These are phyloP conservation scores for Cladophialophora yegresii DNA, from an alignment of 2,329 filamentous ascomycete species.

Conservation along the genomic window DNA sequence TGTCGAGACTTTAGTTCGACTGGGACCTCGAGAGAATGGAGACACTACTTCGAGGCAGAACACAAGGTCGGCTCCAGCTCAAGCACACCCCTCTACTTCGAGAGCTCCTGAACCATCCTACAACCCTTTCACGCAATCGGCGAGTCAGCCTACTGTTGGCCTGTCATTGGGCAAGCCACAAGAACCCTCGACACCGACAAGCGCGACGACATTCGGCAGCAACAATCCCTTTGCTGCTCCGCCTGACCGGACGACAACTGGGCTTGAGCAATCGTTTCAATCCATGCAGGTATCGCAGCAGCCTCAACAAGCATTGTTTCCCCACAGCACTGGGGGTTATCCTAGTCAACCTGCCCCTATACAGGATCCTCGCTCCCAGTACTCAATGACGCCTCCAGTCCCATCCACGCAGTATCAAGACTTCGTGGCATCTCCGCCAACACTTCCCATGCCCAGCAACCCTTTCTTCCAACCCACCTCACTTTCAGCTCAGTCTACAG, in stretches of 20 bases:
- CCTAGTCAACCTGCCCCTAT: constrained; percentile 46
- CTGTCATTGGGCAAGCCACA: constrained; percentile 37
- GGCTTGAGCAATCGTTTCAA: constrained; percentile 72
- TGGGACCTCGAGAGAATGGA: constrained; percentile 64
- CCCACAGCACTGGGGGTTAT: constrained; percentile 71
- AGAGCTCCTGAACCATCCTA: constrained; percentile 26
- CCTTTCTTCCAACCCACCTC: constrained; percentile 48
- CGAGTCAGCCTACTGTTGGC: constrained; percentile 29
- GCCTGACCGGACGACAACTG: constrained; percentile 43
- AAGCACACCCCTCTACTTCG: constrained; percentile 1
- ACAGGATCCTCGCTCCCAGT: constrained; percentile 46
- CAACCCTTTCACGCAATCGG: constrained; percentile 28
- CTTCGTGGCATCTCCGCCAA: constrained; percentile 32
- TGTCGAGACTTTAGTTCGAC: constrained; percentile 77
- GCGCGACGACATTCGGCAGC: constrained; percentile 27
- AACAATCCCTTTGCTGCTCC: constrained; percentile 39
- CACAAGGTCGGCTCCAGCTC: background rate
- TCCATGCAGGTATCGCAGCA: constrained; percentile 65
- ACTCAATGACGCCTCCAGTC: constrained; percentile 48
- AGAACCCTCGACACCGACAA: constrained; percentile 19
- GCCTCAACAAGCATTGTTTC: constrained; percentile 63
- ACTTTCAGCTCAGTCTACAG: constrained; percentile 32
- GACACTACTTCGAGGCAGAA: constrained; percentile 9
- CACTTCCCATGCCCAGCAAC: constrained; percentile 40
- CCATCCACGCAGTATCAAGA: constrained; percentile 37